Percentiles rank a stretch among this genome's conserved stretches.
Evolutionary conservation across 2,329 filamentous ascomycete genomes (phyloP).

Genomic region (Diaporthe longicolla): DNA sequence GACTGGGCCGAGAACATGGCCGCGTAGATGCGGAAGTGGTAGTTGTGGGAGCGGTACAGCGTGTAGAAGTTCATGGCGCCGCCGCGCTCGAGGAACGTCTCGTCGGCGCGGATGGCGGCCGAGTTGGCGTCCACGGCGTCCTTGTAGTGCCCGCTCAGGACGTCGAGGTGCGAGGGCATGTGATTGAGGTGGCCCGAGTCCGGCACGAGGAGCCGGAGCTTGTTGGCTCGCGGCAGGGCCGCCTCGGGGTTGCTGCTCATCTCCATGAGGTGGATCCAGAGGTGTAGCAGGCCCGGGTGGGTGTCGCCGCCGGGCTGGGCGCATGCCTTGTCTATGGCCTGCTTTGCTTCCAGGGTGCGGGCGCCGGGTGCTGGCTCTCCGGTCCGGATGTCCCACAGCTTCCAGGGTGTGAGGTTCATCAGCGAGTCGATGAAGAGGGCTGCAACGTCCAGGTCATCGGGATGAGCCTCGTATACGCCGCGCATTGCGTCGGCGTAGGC

Average conservation of each 20-base stretch:
- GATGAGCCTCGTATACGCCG: conserved; percentile 52
- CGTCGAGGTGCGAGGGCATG: conserved; percentile 84
- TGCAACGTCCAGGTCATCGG: conserved; percentile 49
- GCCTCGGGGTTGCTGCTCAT: conserved; percentile 74
- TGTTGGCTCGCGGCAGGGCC: conserved; percentile 72
- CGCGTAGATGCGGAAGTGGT: conserved; percentile 82
- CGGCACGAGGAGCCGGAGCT: conserved; percentile 74
- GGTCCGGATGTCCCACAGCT: conserved; percentile 58
- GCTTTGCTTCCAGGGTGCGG: conserved; percentile 70
- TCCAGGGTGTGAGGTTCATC: conserved; percentile 65
- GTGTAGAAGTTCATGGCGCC: conserved; percentile 82
- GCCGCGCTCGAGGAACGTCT: conserved; percentile 71
- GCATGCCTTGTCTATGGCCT: conserved; percentile 71
- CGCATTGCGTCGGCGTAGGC: conserved; percentile 71
- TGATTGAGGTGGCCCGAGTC: conserved; percentile 74
- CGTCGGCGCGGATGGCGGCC: conserved; percentile 76
- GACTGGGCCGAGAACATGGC: conserved; percentile 83
- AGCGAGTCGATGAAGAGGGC: conserved; percentile 66
- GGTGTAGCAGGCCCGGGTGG: conserved; percentile 76
- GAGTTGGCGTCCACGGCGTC: conserved; percentile 77
- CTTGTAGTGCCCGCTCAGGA: conserved; percentile 79
- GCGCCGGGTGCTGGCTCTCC: conserved; percentile 64
- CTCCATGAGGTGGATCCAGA: conserved; percentile 60
- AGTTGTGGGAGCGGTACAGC: conserved; percentile 81
- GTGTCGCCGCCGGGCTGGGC: conserved; percentile 56